These are phyloP conservation scores for Blastomyces gilchristii DNA, from an alignment of 2,329 filamentous ascomycete species.

Conservation along the genomic window DNA sequence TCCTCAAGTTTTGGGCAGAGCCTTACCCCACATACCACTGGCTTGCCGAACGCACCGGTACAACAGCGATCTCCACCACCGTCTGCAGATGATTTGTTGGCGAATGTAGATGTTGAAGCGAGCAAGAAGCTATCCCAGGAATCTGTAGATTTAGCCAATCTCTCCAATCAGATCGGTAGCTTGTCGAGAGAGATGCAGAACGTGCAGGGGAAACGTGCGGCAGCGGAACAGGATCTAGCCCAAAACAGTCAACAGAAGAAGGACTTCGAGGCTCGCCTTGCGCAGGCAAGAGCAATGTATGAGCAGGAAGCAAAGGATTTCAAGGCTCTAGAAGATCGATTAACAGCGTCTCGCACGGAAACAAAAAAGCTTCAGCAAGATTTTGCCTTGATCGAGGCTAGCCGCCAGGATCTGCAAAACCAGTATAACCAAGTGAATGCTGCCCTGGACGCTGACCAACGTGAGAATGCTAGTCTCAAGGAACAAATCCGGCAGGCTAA, in stretches of 20 bases:
- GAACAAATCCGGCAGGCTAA: constrained; percentile 80
- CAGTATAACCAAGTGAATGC: constrained; percentile 69
- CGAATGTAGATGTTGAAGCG: constrained; percentile 77
- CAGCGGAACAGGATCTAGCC: constrained; percentile 70
- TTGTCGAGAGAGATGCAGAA: constrained; percentile 91
- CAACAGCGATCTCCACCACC: constrained; percentile 39
- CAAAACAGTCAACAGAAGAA: constrained; percentile 79
- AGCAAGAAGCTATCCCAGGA: constrained; percentile 82
- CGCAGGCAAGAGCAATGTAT: constrained; percentile 77
- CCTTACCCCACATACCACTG: constrained; percentile 66
- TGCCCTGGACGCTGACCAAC: constrained; percentile 73
- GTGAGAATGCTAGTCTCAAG: constrained; percentile 76
- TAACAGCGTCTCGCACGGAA: constrained; percentile 64
- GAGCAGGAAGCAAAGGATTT: constrained; percentile 88
- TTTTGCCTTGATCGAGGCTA: constrained; percentile 70
- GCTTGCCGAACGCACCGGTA: constrained; percentile 40
- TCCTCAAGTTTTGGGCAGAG: constrained; percentile 86
- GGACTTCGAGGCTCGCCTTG: constrained; percentile 80
- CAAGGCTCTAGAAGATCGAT: constrained; percentile 71
- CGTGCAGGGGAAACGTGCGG: constrained; percentile 68
- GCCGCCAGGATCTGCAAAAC: constrained; percentile 66
- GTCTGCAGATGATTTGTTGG: constrained; percentile 73
- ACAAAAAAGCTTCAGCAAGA: constrained; percentile 78
- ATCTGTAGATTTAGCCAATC: constrained; percentile 83
- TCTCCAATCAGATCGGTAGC: constrained; percentile 89